Evolutionary conservation across 2,329 filamentous ascomycete genomes (phyloP), one percentile per base, ranked within the genome.

Genomic region (Rhynchosporium agropyri): DNA sequence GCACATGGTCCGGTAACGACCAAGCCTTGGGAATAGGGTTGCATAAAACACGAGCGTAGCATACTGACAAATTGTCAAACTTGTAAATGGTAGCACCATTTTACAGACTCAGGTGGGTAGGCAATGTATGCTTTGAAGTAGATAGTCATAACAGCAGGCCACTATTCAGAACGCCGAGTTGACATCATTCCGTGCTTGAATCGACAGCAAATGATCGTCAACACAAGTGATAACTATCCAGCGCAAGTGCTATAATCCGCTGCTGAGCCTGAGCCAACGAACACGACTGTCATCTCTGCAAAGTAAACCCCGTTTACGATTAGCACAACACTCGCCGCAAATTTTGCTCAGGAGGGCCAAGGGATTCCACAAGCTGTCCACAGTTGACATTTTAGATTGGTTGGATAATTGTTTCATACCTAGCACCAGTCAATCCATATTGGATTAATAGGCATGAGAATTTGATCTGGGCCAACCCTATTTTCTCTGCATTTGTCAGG

Each of bases 271-370:
- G 78, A 67, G 68, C 73, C 75, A 6, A 79, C 72, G 45, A 78
- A 78, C n/a, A 78, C 76, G 3, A 78, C 67, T 0, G 76, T 77
- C 77, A 78, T 78, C 55, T 77, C 74, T 3, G 74, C 69, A 62
- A 79, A 79, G 54, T 76, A 77, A 50, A 79, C 72, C 8, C 77
- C 77, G 61, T 78, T 78, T 26, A 76, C 77, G 36, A 79, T 77
- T 3, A 79, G 65, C 3, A 78, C 71, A 8, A 79, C 74, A 4
- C 76, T 78, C 8, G 76, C 72, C 53, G 75, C 73, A 5, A 74
- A 74, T 65, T 71, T 70, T 3, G 75, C 75, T 15, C 76, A 75
- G 1, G 74, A 74, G 1, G 73, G 74, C 76, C 76, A 79, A 0
- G 74, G 70, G 13, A 79, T 73, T 7, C 78, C 75, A 65, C 77